A percentile compares a stretch with the other conserved stretches of the same genome.
Evolutionary conservation across 1,139 yeast species (phyloP).

Genomic region (Saccharomyces hybrid): DNA sequence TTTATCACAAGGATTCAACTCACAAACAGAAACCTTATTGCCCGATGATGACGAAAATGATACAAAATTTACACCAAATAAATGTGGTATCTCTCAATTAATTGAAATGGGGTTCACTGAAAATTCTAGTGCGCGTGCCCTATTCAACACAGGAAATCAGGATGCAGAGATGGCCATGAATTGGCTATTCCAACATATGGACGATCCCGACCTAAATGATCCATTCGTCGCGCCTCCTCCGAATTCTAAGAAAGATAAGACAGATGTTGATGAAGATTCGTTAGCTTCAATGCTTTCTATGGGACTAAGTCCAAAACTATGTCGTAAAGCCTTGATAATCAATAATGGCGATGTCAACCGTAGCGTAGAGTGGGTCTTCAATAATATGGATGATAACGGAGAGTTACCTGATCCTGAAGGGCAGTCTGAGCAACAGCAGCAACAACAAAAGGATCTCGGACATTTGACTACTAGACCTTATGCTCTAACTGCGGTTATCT

Average conservation of each 20-base stretch:
- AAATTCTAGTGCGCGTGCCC: slow-evolving; percentile 56
- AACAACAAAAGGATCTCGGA: slow-evolving; percentile 22
- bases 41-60: slow-evolving; percentile 31
- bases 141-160: slow-evolving; percentile 64
- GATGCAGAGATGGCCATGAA: slow-evolving; percentile 75
- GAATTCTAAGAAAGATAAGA: slow-evolving; percentile 8
- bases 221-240: slow-evolving; percentile 39
- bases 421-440: neutral
- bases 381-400: slow-evolving; percentile 65
- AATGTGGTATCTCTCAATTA: slow-evolving; percentile 47
- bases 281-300: slow-evolving; percentile 45
- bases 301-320: slow-evolving; percentile 67
- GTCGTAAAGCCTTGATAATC: slow-evolving; percentile 60
- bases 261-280: slow-evolving; percentile 41
- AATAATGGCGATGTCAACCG: slow-evolving; percentile 57
- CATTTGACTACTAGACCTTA: slow-evolving; percentile 38
- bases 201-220: slow-evolving; percentile 68
- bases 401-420: slow-evolving; percentile 16
- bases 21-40: slow-evolving; percentile 39
- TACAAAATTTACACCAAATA: slow-evolving; percentile 45
- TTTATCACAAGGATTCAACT: slow-evolving; percentile 31
- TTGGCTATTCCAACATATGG: slow-evolving; percentile 87
- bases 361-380: slow-evolving; percentile 87
- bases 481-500: slow-evolving; percentile 60
- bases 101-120: slow-evolving; percentile 84